A percentile compares a stretch with the other conserved stretches of the same genome.
Evolutionary conservation across 2,329 filamentous ascomycete genomes (phyloP).

Genomic region (Fusarium pseudoanthophilum): DNA sequence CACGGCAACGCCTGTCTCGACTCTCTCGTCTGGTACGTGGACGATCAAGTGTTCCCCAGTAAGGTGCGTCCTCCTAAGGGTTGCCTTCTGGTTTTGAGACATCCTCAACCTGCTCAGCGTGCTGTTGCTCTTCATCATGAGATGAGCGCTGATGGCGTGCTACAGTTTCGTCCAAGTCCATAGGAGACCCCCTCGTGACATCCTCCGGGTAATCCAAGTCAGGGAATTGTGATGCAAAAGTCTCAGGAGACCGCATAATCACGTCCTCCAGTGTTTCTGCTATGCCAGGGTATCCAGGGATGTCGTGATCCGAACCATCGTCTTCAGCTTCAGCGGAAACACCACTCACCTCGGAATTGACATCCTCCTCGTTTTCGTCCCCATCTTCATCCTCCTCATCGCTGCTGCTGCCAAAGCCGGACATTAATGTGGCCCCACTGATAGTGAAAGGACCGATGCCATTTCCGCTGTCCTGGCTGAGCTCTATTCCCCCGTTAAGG

Average conservation of each 20-base stretch:
- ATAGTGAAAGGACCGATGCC: constrained; percentile 79
- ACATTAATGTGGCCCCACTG: constrained; percentile 79
- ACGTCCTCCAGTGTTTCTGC: constrained; percentile 46
- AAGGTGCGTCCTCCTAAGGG: constrained; percentile 35
- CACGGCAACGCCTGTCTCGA: constrained; percentile 9
- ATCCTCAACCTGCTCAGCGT: constrained; percentile 39
- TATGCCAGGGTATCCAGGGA: constrained; percentile 45
- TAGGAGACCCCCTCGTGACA: constrained; percentile 38
- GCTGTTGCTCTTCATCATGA: constrained; percentile 24
- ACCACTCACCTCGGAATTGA: constrained; percentile 72
- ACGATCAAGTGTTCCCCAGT: constrained; percentile 26
- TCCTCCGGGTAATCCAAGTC: constrained; percentile 32
- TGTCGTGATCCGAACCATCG: constrained; percentile 31
- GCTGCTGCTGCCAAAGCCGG: constrained; percentile 93
- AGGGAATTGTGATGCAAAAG: constrained; percentile 39
- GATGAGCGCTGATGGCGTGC: constrained; percentile 7
- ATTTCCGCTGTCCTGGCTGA: constrained; percentile 70
- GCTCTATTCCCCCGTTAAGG: constrained; percentile 79
- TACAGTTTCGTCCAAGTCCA: constrained; percentile 31
- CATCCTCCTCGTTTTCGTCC: constrained; percentile 83
- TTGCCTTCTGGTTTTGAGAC: constrained; percentile 28
- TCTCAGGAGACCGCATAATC: constrained; percentile 48
- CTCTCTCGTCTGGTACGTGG: constrained; percentile 18
- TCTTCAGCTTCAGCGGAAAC: constrained; percentile 50
- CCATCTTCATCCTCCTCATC: constrained; percentile 97